Evolutionary conservation across 345 rosid genomes (phyloP).

Genomic region (Hirschfeldia incana): DNA sequence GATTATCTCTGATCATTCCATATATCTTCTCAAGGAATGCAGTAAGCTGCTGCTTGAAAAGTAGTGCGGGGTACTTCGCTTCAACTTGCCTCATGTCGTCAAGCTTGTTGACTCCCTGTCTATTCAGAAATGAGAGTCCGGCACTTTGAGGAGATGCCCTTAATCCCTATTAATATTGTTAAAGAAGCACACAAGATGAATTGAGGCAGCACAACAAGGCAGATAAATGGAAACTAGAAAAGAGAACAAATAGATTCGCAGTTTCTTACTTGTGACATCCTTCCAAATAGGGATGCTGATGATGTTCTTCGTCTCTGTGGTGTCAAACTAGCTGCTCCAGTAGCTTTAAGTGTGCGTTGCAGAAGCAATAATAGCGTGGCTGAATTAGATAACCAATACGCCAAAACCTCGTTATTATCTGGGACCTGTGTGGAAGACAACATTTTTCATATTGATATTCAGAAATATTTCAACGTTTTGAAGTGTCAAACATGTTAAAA

Average conservation of each 20-base stretch:
- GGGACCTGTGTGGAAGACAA: constrained; percentile 60
- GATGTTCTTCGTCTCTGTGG: constrained; percentile 94
- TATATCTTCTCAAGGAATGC: constrained; percentile 98
- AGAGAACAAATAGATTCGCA: constrained; percentile 18
- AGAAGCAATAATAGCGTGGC: constrained; percentile 81
- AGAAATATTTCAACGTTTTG: background rate
- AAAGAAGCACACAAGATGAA: constrained; percentile 10
- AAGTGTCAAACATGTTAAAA: background rate
- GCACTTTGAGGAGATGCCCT: constrained; percentile 91
- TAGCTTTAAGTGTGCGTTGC: constrained; percentile 95
- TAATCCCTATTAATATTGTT: constrained; percentile 60
- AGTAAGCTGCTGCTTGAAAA: constrained; percentile 98
- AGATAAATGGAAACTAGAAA: constrained; percentile 1
- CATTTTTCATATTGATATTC: constrained; percentile 1
- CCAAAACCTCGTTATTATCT: constrained; percentile 75
- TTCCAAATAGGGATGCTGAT: constrained; percentile 90
- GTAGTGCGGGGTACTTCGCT: constrained; percentile 95
- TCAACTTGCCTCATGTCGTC: constrained; percentile 94
- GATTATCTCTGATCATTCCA: constrained; percentile 97
- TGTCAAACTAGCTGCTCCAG: constrained; percentile 96
- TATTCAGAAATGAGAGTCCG: constrained; percentile 74
- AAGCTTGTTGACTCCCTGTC: constrained; percentile 68
- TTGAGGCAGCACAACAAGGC: constrained; percentile 9
- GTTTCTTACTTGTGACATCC: constrained; percentile 92
- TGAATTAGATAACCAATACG: constrained; percentile 96